Percentiles rank a stretch among this genome's conserved stretches.
Conservation (phyloP, 2,329 filamentous ascomycete species). For the Aspergillus sergii region DNA sequence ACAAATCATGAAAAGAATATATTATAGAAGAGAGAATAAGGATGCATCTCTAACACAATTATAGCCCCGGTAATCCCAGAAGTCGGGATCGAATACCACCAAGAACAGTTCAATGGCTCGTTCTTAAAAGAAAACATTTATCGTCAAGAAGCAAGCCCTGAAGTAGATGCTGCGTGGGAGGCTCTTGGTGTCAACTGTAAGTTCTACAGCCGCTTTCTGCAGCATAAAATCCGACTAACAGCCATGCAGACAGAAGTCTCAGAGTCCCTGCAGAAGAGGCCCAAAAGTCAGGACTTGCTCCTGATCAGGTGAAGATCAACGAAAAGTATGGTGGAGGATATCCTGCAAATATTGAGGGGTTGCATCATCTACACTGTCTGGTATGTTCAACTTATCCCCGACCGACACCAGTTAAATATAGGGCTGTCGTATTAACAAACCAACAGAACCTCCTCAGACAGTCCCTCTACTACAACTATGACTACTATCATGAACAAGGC, state of each 20-base stretch:
- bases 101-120: constrained; percentile 57
- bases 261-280: constrained; percentile 56
- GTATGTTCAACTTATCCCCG: constrained; percentile 33
- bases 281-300: constrained; percentile 52
- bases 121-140: constrained; percentile 59
- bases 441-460: constrained; percentile 61
- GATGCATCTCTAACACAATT: neutral
- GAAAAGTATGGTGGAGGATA: constrained; percentile 61
- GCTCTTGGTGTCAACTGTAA: constrained; percentile 55
- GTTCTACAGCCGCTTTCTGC: constrained; percentile 16
- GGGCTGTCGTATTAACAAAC: neutral
- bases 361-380: constrained; percentile 54
- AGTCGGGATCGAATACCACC: constrained; percentile 45
- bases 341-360: constrained; percentile 34
- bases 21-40: neutral
- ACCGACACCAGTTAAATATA: too few relatives aligned
- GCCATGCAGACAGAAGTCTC: constrained; percentile 46
- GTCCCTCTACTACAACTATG: constrained; percentile 61
- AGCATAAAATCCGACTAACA: neutral
- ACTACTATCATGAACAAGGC: constrained; percentile 56
- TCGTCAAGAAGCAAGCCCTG: constrained; percentile 52
- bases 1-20: neutral
- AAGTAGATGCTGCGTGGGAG: constrained; percentile 62
- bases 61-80: constrained; percentile 42
- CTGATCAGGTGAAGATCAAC: constrained; percentile 58